Conservation (phyloP, 1,284 basidiomycete species). For the Papiliotrema laurentii region DNA sequence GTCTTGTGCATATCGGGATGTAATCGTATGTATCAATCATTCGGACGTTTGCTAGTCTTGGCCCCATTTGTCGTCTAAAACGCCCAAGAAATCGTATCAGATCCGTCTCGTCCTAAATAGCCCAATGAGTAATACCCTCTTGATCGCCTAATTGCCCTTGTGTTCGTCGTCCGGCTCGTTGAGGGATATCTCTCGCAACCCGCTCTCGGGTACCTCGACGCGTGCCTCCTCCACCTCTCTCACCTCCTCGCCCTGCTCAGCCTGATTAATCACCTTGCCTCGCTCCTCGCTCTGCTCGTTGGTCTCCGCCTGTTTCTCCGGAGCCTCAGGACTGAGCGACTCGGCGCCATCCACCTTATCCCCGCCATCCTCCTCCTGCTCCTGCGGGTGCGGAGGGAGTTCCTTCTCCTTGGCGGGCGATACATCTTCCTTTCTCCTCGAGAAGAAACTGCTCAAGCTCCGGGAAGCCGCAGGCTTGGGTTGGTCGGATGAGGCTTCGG, state of each 20-base stretch:
- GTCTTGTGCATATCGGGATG: too few relatives aligned
- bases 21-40: too few relatives aligned
- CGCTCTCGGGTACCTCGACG: too few relatives aligned
- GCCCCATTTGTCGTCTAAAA: too few relatives aligned
- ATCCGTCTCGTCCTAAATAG: too few relatives aligned
- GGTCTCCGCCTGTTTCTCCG: neutral
- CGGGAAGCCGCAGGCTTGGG: slow-evolving; percentile 6
- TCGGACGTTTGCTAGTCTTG: too few relatives aligned
- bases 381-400: slow-evolving; percentile 8
- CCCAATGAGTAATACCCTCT: too few relatives aligned
- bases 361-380: slow-evolving; percentile 1
- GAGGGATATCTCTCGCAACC: too few relatives aligned
- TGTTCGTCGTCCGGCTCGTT: too few relatives aligned
- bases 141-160: too few relatives aligned
- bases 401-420: slow-evolving; percentile 14
- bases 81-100: too few relatives aligned
- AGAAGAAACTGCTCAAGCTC: slow-evolving; percentile 29
- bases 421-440: slow-evolving; percentile 6
- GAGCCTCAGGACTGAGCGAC: neutral
- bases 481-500: slow-evolving; percentile 3
- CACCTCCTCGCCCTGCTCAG: neutral
- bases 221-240: neutral
- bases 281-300: neutral
- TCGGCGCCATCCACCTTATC: neutral
- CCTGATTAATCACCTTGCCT: neutral